Evolutionary conservation across 805 yeast species (phyloP).

Genomic region (Tetrapisispora fleetii): DNA sequence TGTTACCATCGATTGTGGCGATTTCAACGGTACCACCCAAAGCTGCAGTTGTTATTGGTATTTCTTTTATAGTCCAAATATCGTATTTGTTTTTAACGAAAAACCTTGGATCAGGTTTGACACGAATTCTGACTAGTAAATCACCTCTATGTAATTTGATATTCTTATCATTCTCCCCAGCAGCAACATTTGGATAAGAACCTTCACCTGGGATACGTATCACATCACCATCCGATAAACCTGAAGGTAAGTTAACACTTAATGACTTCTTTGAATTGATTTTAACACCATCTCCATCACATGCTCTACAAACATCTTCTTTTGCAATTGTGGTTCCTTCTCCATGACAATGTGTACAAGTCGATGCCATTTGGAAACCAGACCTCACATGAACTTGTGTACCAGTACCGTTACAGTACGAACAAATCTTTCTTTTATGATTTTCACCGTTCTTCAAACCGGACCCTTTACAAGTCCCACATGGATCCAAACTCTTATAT

Average conservation of each 20-base stretch:
- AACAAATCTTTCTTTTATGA: constrained; percentile 61
- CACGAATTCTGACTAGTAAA: constrained; percentile 69
- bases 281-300: constrained; percentile 86
- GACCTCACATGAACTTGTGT: constrained; percentile 77
- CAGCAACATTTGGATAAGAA: constrained; percentile 72
- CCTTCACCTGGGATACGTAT: constrained; percentile 83
- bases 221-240: constrained; percentile 78
- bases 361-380: constrained; percentile 94
- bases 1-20: constrained; percentile 82
- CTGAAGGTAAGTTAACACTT: constrained; percentile 77
- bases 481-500: constrained; percentile 65
- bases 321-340: constrained; percentile 68
- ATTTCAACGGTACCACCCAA: constrained; percentile 83
- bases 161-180: constrained; percentile 44
- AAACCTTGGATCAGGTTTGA: constrained; percentile 65
- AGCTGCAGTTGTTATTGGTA: constrained; percentile 93
- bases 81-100: constrained; percentile 51
- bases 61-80: constrained; percentile 52
- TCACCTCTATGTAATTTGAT: constrained; percentile 74
- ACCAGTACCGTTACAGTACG: constrained; percentile 88
- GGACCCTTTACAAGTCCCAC: constrained; percentile 72
- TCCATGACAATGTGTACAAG: constrained; percentile 83
- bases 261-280: constrained; percentile 53
- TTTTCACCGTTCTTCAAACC: constrained; percentile 69
- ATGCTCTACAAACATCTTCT: constrained; percentile 60